Conservation (phyloP, 1,284 basidiomycete genomes). For the Entoloma clypeatum region DNA sequence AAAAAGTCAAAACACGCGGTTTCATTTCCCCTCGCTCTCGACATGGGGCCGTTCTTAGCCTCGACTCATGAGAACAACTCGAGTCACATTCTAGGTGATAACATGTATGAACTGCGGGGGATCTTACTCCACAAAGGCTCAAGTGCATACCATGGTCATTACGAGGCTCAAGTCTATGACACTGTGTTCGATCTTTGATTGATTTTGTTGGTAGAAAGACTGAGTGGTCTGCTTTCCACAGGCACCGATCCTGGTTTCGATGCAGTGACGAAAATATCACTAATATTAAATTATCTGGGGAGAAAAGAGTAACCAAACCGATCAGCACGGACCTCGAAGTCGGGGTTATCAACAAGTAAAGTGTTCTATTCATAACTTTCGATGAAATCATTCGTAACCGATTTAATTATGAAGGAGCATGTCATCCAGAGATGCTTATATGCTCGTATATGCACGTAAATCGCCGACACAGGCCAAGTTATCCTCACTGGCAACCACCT, state of each 20-base stretch:
- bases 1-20: slow-evolving; percentile 82
- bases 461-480: slow-evolving; percentile 10
- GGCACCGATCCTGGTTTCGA: slow-evolving; percentile 77
- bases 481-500: neutral
- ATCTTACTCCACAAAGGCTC: slow-evolving; percentile 81
- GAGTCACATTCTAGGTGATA: slow-evolving; percentile 18
- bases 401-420: slow-evolving; percentile 25
- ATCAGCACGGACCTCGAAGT: slow-evolving; percentile 20
- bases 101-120: slow-evolving; percentile 75
- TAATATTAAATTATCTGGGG: slow-evolving; percentile 51
- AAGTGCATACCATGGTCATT: slow-evolving; percentile 90
- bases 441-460: slow-evolving; percentile 79
- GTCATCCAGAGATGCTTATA: slow-evolving; percentile 84
- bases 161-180: slow-evolving; percentile 86
- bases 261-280: slow-evolving; percentile 85
- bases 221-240: slow-evolving; percentile 32
- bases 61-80: slow-evolving; percentile 20
- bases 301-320: slow-evolving; percentile 9
- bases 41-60: slow-evolving; percentile 66
- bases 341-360: slow-evolving; percentile 20
- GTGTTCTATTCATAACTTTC: neutral
- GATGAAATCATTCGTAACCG: neutral
- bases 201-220: slow-evolving; percentile 6
- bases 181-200: slow-evolving; percentile 41
- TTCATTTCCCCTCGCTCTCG: slow-evolving; percentile 66